Evolutionary conservation across 805 yeast genomes (phyloP).

Genomic region (Pichia thaimueangensis): DNA sequence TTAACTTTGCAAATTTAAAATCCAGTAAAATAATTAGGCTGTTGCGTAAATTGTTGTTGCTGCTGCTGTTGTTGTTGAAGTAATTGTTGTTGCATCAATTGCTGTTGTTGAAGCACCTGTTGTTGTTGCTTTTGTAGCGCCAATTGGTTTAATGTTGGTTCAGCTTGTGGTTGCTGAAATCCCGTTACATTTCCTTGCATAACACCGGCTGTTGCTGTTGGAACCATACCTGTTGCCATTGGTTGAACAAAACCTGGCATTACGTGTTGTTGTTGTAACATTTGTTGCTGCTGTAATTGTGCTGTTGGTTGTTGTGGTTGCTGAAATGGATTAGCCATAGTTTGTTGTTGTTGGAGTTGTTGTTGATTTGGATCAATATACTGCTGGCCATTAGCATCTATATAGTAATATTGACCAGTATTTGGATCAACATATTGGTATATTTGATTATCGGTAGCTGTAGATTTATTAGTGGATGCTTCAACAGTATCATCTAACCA

Average conservation of each 20-base stretch:
- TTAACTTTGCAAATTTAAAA: too few species aligned
- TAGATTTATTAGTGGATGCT: constrained; percentile 17
- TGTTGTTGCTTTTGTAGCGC: constrained; percentile 13
- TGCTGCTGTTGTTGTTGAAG: constrained; percentile 12
- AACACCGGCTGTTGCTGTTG: constrained; percentile 6
- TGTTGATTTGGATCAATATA: constrained; percentile 41
- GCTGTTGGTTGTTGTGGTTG: constrained; percentile 24
- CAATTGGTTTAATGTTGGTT: constrained; percentile 5
- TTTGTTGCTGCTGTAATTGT: constrained; percentile 20
- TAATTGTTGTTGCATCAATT: constrained; percentile 16
- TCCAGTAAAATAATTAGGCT: constrained; percentile 18
- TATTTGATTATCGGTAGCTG: constrained; percentile 35
- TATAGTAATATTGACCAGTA: constrained; percentile 60
- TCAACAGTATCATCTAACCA: constrained; percentile 25
- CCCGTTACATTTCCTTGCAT: too few species aligned
- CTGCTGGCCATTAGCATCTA: constrained; percentile 65
- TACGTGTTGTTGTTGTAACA: constrained; percentile 25
- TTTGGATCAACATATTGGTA: constrained; percentile 68
- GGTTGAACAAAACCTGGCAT: constrained; percentile 21
- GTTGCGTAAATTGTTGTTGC: constrained; percentile 15
- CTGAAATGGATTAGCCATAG: neutral
- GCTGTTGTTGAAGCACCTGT: constrained; percentile 17
- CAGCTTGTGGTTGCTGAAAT: too few species aligned
- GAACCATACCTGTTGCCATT: constrained; percentile 5
- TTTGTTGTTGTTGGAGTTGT: constrained; percentile 19